phyloP scores from a whole-genome alignment of 2,329 filamentous ascomycete genomes.

The Trichoderma sp. region DNA sequence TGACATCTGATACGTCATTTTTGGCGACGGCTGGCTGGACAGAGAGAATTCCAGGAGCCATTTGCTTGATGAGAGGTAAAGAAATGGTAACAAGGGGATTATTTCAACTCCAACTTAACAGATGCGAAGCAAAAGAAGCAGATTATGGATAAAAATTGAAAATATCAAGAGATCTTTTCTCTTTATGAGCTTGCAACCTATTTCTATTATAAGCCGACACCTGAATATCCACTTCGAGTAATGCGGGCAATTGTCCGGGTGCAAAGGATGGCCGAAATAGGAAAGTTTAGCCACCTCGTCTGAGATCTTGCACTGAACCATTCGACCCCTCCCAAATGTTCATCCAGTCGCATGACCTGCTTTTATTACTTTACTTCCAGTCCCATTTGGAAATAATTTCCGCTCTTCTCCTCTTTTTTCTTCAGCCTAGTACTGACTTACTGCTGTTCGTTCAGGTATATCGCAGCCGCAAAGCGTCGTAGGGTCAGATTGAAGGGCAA shows the following conservation, averaged over 20 bases:
- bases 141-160: no score
- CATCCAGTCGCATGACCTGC: neutral
- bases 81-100: neutral
- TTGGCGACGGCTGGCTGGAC: neutral
- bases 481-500: neutral
- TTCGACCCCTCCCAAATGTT: neutral
- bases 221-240: neutral
- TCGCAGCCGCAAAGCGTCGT: neutral
- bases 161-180: neutral
- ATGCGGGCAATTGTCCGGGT: neutral
- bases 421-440: neutral
- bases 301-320: neutral
- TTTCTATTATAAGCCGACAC: neutral
- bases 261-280: neutral
- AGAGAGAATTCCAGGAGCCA: conserved; percentile 6
- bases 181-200: neutral
- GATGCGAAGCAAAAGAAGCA: neutral
- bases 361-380: neutral
- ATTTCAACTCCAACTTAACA: neutral
- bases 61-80: neutral
- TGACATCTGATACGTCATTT: neutral
- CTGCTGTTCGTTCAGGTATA: neutral
- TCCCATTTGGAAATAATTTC: neutral
- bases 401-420: neutral
- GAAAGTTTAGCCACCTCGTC: conserved; percentile 13